Conservation (phyloP, 305 asterid genomes). For the Fraxinus velutina region DNA sequence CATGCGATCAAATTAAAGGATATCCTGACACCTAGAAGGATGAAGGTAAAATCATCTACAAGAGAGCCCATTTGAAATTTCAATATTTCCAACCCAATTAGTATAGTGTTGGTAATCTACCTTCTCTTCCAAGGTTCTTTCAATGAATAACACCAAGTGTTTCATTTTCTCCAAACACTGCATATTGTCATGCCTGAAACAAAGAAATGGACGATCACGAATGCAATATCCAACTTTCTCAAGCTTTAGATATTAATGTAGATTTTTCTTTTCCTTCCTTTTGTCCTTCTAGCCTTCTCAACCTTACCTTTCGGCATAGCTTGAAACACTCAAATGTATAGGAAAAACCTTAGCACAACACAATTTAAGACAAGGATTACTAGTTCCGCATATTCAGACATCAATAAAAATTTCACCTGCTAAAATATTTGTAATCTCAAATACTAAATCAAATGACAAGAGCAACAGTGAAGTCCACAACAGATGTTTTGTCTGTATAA, state of each 20-base stretch:
- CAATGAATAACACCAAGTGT: slow-evolving; percentile 81
- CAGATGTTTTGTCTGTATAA: not conserved
- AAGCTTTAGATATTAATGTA: slow-evolving; percentile 15
- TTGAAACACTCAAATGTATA: slow-evolving; percentile 8
- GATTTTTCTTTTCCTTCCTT: slow-evolving; percentile 15
- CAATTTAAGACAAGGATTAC: slow-evolving; percentile 16
- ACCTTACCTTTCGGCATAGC: not conserved
- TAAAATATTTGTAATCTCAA: not conserved
- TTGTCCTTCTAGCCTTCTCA: not conserved
- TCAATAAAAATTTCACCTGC: not conserved
- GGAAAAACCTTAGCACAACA: slow-evolving; percentile 1
- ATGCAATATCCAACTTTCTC: slow-evolving; percentile 11
- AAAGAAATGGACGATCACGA: slow-evolving; percentile 18
- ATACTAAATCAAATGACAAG: not conserved
- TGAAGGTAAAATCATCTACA: not conserved
- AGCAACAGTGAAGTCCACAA: not conserved
- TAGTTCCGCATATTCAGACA: slow-evolving; percentile 12
- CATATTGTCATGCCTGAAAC: slow-evolving; percentile 90
- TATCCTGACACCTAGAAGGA: slow-evolving; percentile 1
- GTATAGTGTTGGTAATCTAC: slow-evolving; percentile 31
- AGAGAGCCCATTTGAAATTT: slow-evolving; percentile 17
- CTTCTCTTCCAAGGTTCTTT: slow-evolving; percentile 83
- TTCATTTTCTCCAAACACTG: slow-evolving; percentile 92
- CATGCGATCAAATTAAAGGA: not conserved
- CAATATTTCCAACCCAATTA: not conserved